phyloP scores from a whole-genome alignment of 2,329 filamentous ascomycete genomes.

The Sporothrix protearum region DNA sequence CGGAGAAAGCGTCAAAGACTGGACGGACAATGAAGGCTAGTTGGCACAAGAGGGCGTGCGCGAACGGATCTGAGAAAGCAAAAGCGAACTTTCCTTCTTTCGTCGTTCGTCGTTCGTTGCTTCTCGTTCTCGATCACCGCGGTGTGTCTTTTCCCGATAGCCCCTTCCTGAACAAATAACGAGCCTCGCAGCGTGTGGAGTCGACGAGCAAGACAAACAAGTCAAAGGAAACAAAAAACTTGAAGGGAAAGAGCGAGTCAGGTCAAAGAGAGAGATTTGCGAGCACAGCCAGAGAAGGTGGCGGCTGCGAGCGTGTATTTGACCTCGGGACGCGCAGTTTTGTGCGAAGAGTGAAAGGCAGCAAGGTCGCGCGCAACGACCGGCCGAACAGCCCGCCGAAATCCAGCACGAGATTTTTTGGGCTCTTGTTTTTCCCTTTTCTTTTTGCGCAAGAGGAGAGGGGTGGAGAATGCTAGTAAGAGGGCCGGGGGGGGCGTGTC shows the following conservation, averaged over 20 bases:
- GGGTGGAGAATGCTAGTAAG: conserved; percentile 13
- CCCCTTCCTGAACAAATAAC: conserved; percentile 18
- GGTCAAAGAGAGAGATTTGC: conserved; percentile 1
- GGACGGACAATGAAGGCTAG: neutral
- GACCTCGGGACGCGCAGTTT: conserved; percentile 33
- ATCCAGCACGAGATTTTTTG: conserved; percentile 10
- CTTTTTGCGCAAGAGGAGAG: conserved; percentile 19
- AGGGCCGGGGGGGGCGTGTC: neutral
- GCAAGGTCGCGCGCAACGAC: conserved; percentile 32
- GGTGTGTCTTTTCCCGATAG: conserved; percentile 16
- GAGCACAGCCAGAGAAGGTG: conserved; percentile 29
- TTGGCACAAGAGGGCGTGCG: conserved; percentile 1
- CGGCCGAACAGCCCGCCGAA: conserved; percentile 26
- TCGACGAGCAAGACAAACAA: conserved; percentile 11
- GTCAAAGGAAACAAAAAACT: neutral
- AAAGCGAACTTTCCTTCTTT: conserved; percentile 14
- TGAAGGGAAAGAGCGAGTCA: conserved; percentile 25
- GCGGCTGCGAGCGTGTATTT: conserved; percentile 40
- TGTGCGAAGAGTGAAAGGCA: conserved; percentile 7
- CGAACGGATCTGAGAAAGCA: neutral
- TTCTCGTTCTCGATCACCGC: conserved; percentile 9
- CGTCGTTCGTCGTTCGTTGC: neutral
- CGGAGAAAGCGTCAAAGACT: conserved; percentile 13
- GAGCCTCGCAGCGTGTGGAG: conserved; percentile 10
- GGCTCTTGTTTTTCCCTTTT: conserved; percentile 20